Percentiles rank a stretch among this genome's conserved stretches.
phyloP scores from a whole-genome alignment of 23 red algal species.

The Chondrus crispus region DNA sequence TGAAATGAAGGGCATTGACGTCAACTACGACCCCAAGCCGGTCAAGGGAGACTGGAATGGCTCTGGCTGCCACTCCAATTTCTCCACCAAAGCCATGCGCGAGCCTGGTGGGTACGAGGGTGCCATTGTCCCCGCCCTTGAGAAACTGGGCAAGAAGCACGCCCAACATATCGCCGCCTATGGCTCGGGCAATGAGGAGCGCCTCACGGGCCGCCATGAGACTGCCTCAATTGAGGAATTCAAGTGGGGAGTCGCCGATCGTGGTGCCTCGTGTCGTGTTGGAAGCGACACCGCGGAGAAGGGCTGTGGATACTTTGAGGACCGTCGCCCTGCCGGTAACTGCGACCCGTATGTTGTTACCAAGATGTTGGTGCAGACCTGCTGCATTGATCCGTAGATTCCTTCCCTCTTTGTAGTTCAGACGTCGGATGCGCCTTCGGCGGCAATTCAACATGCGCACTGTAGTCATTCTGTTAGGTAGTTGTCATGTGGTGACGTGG shows the following conservation, averaged over 20 bases:
- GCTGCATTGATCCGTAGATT: conserved; percentile 60
- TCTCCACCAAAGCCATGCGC: conserved; percentile 97
- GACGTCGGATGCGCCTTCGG: too few species aligned
- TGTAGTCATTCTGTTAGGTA: too few species aligned
- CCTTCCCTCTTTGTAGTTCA: background rate
- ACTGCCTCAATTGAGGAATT: conserved; percentile 87
- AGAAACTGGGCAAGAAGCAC: conserved; percentile 83
- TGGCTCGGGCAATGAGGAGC: conserved; percentile 83
- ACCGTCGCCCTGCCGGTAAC: conserved; percentile 91
- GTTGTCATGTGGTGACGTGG: too few species aligned
- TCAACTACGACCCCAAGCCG: conserved; percentile 81
- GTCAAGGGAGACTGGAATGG: conserved; percentile 98
- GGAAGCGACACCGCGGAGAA: conserved; percentile 74
- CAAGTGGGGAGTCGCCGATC: conserved; percentile 90
- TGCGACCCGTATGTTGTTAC: conserved; percentile 96
- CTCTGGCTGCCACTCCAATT: conserved; percentile 96
- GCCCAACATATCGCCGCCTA: conserved; percentile 91
- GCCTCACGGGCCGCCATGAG: conserved; percentile 92
- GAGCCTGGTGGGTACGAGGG: conserved; percentile 77
- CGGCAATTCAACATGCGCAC: too few species aligned
- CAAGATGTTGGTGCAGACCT: conserved; percentile 83
- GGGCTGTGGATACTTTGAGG: conserved; percentile 95
- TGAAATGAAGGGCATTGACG: conserved; percentile 68
- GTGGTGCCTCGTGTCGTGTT: conserved; percentile 83
- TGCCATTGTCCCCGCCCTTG: conserved; percentile 76